These are phyloP conservation scores for Hypoxylon sp. DNA, from an alignment of 2,329 filamentous ascomycete genomes.

Conservation along the genomic window DNA sequence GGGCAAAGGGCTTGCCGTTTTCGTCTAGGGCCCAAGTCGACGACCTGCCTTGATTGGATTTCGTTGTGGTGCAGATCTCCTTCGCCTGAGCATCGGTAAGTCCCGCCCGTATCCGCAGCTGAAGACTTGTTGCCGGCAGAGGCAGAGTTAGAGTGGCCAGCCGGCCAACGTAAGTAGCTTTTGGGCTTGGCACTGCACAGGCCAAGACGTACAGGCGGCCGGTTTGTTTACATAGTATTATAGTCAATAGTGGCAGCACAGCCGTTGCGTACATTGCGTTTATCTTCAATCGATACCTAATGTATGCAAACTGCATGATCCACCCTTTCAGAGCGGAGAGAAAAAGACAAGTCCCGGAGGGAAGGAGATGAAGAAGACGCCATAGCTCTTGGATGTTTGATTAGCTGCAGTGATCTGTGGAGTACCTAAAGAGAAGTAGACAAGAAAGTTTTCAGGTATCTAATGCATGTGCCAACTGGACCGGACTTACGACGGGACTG, in stretches of 20 bases:
- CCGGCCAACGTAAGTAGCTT: too few species aligned
- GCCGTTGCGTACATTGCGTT: not conserved
- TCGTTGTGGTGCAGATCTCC: slow-evolving; percentile 31
- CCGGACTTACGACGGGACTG: slow-evolving; percentile 8
- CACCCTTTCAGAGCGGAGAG: too few species aligned
- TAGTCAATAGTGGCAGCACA: not conserved
- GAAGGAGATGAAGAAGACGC: too few species aligned
- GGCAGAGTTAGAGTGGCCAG: too few species aligned
- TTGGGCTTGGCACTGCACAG: slow-evolving; percentile 13
- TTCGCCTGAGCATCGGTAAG: slow-evolving; percentile 14
- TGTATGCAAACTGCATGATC: too few species aligned
- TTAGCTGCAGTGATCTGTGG: not conserved
- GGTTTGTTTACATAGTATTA: not conserved
- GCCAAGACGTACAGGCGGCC: too few species aligned
- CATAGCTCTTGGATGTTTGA: too few species aligned
- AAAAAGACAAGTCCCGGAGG: too few species aligned
- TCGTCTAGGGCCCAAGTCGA: slow-evolving; percentile 18
- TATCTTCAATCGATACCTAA: too few species aligned
- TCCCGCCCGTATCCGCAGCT: slow-evolving; percentile 6
- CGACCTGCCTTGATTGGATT: slow-evolving; percentile 40
- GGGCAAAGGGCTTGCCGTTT: slow-evolving; percentile 28
- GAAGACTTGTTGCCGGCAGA: not conserved
- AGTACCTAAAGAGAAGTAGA: too few species aligned
- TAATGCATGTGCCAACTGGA: slow-evolving; percentile 4
- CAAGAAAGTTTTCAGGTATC: not conserved